Evolutionary conservation across 352 stramenopile genomes (phyloP).

Genomic region (Phytophthora aleatoria): DNA sequence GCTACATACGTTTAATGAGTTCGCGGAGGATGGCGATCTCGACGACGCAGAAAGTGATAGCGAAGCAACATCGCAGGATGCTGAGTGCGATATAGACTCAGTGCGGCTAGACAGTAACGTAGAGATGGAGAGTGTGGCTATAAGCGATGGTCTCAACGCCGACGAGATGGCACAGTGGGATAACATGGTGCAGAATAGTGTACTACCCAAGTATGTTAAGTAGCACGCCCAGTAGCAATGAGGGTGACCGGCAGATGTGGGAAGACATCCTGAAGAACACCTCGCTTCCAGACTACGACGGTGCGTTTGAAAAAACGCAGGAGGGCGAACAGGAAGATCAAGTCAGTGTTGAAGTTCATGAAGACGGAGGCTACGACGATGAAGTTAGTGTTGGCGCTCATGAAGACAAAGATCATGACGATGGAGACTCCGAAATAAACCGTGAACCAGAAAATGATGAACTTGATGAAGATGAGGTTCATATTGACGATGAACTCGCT

Average conservation of each 20-base stretch:
- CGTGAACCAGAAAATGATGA: neutral
- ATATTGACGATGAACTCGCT: neutral
- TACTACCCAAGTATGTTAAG: neutral
- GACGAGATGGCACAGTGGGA: neutral
- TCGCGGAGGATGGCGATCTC: neutral
- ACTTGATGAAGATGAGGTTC: neutral
- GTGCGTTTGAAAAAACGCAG: neutral
- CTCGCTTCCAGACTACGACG: neutral
- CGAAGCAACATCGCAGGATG: neutral
- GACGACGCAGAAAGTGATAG: neutral
- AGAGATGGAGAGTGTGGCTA: neutral
- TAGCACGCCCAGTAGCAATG: neutral
- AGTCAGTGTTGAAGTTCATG: neutral
- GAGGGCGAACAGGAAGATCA: neutral
- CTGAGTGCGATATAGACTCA: neutral
- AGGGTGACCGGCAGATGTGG: neutral
- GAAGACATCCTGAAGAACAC: neutral
- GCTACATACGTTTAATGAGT: constrained; percentile 2
- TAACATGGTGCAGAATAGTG: neutral
- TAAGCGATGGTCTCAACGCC: neutral
- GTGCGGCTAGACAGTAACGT: neutral
- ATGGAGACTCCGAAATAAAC: neutral
- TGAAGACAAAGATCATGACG: neutral
- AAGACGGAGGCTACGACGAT: neutral
- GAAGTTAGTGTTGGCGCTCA: neutral